Evolutionary conservation across 495 filamentous ascomycete species (phyloP).

Genomic region (Mycothermus thermophilus): DNA sequence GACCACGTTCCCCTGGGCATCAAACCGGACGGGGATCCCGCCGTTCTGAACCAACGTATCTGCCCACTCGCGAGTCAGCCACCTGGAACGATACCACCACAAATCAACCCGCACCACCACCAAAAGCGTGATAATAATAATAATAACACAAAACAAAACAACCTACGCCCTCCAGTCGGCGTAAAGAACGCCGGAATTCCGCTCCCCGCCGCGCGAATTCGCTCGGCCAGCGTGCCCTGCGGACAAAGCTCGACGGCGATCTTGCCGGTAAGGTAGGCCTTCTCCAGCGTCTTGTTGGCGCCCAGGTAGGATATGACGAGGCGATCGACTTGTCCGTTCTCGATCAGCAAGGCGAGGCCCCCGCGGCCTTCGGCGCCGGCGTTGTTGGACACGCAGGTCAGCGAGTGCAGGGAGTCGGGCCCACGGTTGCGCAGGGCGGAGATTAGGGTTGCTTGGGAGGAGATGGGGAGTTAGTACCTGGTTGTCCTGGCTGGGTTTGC

Average conservation of each 20-base stretch:
- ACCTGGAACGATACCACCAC: too few species aligned
- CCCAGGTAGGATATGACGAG: slow-evolving; percentile 49
- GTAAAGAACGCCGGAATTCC: slow-evolving; percentile 57
- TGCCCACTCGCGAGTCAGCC: slow-evolving; percentile 3
- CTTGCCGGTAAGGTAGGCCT: slow-evolving; percentile 46
- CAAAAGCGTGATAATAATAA: too few species aligned
- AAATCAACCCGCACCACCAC: neutral
- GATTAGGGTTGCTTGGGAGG: slow-evolving; percentile 31
- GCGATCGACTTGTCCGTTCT: slow-evolving; percentile 41
- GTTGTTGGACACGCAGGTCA: slow-evolving; percentile 55
- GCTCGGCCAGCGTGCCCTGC: slow-evolving; percentile 51
- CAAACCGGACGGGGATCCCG: slow-evolving; percentile 42
- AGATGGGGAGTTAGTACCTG: neutral
- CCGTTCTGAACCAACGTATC: slow-evolving; percentile 48
- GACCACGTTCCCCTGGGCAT: slow-evolving; percentile 36
- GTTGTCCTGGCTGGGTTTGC: too few species aligned
- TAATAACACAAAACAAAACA: neutral
- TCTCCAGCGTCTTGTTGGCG: slow-evolving; percentile 50
- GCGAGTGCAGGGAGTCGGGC: slow-evolving; percentile 29
- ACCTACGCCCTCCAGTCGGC: slow-evolving; percentile 43
- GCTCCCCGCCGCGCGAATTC: slow-evolving; percentile 47
- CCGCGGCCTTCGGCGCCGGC: slow-evolving; percentile 43
- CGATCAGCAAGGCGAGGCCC: slow-evolving; percentile 39
- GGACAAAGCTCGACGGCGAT: slow-evolving; percentile 52
- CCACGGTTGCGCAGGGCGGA: slow-evolving; percentile 34